Base-by-base conservation (phyloP, 2,329 filamentous ascomycete species). In the Diaporthe citrichinensis region DNA sequence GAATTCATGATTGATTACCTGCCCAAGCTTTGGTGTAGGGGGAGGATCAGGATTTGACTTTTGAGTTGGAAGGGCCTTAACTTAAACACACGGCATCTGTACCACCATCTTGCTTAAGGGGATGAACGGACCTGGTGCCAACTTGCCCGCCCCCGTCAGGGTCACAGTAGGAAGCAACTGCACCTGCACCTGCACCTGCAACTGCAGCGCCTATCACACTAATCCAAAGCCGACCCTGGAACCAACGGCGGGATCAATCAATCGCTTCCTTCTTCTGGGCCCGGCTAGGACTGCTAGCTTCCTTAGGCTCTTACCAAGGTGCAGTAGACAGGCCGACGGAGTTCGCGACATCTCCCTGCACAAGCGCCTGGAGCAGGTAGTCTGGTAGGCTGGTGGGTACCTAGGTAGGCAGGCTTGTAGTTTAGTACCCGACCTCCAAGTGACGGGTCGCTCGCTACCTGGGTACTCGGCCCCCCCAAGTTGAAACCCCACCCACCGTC, bases 251-350 rank as follows among this genome's bases (percentile, higher is more conserved):
- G 31, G 14, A 69, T 69, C 34, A 55, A 55, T 69, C 34, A 69
- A 69, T 69, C 65, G 65, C 65, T 28, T 39, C 49, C 65, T 69
- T 69, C 34, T 69, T 69, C 49, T 69, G 65, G 49, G 34, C 34
- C 65, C 65, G 65, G 65, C 46, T 46, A 53, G 23, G 34, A 69
- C 3, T 69, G 14, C 49, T 69, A 69, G 65, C 34, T 51, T 49
- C 62, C 62, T 68, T 51, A 53, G 62, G 62, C 44, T 36, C 61
- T 31, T 49, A 20, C 46, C 28, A 25, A 68, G 23, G 44, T 39
- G 44, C 62, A 68, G 62, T 53, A 51, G 62, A 39, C 44, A 36
- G 20, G 41, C 44, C 61, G 23, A 31, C 62, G 44, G 62, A n/a
- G 62, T 67, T 67, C 44, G 62, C 28, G 44, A 67, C 62, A 7